A percentile compares a stretch with the other conserved stretches of the same genome.
Evolutionary conservation across 148 eudicot species (phyloP).

Genomic region (Camellia sinensis): DNA sequence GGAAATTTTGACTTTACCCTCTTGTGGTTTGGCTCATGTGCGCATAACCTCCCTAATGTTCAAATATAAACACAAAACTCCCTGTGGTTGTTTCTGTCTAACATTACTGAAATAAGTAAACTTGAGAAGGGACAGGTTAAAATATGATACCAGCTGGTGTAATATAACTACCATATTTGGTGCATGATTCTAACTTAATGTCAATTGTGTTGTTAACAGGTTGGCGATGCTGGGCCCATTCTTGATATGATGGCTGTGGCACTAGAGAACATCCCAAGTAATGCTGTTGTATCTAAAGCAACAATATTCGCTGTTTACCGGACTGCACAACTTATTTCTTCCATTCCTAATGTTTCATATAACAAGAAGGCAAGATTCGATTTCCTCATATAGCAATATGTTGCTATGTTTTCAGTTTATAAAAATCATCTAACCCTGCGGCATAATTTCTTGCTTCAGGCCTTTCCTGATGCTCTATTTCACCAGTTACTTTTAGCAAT

Average conservation of each 20-base stretch:
- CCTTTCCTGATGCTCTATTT: constrained; percentile 81
- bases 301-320: constrained; percentile 60
- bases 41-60: too few species aligned
- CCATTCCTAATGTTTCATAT: constrained; percentile 62
- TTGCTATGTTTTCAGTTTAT: neutral
- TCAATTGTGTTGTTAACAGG: constrained; percentile 33
- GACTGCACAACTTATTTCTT: constrained; percentile 58
- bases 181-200: neutral
- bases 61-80: too few species aligned
- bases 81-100: too few species aligned
- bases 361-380: constrained; percentile 53
- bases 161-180: neutral
- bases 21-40: too few species aligned
- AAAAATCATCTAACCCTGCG: constrained; percentile 16
- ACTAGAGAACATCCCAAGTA: constrained; percentile 65
- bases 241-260: constrained; percentile 85
- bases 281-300: constrained; percentile 47
- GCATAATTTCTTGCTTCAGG: constrained; percentile 39
- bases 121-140: too few species aligned
- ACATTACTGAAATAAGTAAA: too few species aligned
- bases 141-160: neutral
- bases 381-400: constrained; percentile 8
- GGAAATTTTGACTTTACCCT: too few species aligned
- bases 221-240: constrained; percentile 81
- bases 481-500: constrained; percentile 81